phyloP scores from a whole-genome alignment of 192 early-diverging fungal genomes.

The Geranomyces michiganensis region DNA sequence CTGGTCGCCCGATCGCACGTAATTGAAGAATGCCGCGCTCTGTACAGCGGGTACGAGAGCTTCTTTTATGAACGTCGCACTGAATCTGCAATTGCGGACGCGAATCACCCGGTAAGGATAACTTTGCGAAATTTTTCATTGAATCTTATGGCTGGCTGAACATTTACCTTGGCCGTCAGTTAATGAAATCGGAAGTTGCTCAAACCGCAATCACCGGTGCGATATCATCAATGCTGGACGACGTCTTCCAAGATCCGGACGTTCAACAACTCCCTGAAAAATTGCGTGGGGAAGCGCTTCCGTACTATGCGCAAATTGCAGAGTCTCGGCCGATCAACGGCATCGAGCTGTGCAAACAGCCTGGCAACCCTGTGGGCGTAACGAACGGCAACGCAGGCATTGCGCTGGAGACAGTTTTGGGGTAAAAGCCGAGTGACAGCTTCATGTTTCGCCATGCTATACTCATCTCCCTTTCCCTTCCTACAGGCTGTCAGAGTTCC shows the following conservation, averaged over 20 bases:
- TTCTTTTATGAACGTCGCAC: conserved; percentile 35
- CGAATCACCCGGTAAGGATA: conserved; percentile 2
- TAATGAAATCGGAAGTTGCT: conserved; percentile 15
- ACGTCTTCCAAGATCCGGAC: conserved; percentile 46
- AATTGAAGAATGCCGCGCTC: conserved; percentile 34
- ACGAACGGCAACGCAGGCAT: neutral
- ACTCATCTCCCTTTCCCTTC: too few relatives aligned
- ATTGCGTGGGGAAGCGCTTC: conserved; percentile 23
- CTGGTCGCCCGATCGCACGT: conserved; percentile 33
- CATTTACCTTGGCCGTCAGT: too few relatives aligned
- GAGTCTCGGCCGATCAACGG: conserved; percentile 17
- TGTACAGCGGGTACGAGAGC: conserved; percentile 31
- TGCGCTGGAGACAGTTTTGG: neutral
- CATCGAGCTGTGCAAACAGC: conserved; percentile 15
- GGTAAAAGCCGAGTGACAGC: neutral
- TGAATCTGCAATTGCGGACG: neutral
- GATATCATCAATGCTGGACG: conserved; percentile 29
- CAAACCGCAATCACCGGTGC: neutral
- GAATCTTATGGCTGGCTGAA: too few relatives aligned
- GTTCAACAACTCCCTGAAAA: conserved; percentile 30
- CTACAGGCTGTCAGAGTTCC: conserved; percentile 40
- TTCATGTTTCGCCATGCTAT: too few relatives aligned
- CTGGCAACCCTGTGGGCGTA: neutral
- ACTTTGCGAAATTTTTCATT: too few relatives aligned
- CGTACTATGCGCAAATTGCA: conserved; percentile 44